Evolutionary conservation across 495 filamentous ascomycete species (phyloP).

Genomic region (Tuber magnatum): DNA sequence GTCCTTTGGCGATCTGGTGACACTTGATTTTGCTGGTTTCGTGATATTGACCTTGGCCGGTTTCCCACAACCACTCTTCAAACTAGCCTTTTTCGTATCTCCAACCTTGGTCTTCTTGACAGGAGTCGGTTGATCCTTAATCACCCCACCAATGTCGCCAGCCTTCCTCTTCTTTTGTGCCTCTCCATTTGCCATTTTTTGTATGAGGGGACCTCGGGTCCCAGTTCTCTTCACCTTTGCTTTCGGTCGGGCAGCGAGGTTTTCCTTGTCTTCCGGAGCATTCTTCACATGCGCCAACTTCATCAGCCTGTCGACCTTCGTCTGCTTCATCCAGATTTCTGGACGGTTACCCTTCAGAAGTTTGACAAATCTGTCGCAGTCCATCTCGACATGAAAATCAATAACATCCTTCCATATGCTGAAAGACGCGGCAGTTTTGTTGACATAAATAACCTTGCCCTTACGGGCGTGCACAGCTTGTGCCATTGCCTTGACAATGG

Average conservation of each 20-base stretch:
- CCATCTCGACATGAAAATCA: conserved; percentile 64
- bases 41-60: background rate
- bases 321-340: conserved; percentile 49
- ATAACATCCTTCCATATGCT: conserved; percentile 62
- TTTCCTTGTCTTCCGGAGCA: conserved; percentile 23
- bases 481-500: conserved; percentile 62
- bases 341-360: conserved; percentile 52
- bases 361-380: conserved; percentile 63
- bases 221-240: conserved; percentile 27
- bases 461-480: conserved; percentile 58
- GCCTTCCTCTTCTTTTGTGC: conserved; percentile 3
- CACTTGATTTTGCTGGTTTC: background rate
- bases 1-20: background rate
- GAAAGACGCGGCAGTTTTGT: conserved; percentile 59
- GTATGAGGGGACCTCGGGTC: conserved; percentile 20
- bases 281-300: conserved; percentile 15
- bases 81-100: background rate
- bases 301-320: conserved; percentile 32
- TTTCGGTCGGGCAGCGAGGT: conserved; percentile 24
- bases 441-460: conserved; percentile 62
- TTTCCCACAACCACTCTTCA: background rate
- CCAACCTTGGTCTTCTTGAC: background rate
- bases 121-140: background rate
- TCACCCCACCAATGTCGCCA: background rate
- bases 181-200: conserved; percentile 19